Base-by-base conservation (phyloP, 352 stramenopile genomes). In the Pythium folliculosum region DNA sequence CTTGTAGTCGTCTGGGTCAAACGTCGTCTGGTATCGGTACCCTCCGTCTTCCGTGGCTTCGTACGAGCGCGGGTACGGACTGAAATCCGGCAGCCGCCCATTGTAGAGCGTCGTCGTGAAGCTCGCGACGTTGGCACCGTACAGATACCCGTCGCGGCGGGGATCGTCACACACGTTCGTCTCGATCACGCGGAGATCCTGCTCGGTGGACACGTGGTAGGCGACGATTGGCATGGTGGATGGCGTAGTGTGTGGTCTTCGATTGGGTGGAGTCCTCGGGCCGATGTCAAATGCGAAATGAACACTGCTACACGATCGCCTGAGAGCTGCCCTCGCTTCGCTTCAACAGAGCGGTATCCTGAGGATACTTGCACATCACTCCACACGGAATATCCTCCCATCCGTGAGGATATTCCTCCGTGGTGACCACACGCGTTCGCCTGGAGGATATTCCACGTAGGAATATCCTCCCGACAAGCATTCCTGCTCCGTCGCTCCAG, bases 51-150 rank as follows among this genome's bases (percentile, higher is more conserved):
- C 51, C 23, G 32, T 27, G 3, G 38, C 52, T 62, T 60, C 40
- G 21, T 25, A 45, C 23, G 37, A 35, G 8, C 58, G 58, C 4
- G 61, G 61, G 22, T 68, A 68, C 37, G 61, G 61, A 47, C 38
- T 56, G 22, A 62, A 47, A 13, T 52, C 44, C 10, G 61, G 61
- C 6, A 53, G 51, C 8, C 25, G 14, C 0, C 61, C 61, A 13
- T 62, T 25, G 40, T 56, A 68, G 16, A 48, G 19, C 12, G 61
- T 68, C 13, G 61, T 68, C 27, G 61, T 68, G 43, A 68, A 68
- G 30, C 61, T 48, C 9, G 51, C 61, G 38, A 68, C 51, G 10
- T 54, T 53, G 1, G 51, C 37, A 13, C 61, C 40, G 21, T 62
- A 62, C 0, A 68, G 51, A 19, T 49, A 27, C 21, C 61, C 61